Base-by-base conservation (phyloP, 164 flowering plant genomes). In the Platanus orientalis region DNA sequence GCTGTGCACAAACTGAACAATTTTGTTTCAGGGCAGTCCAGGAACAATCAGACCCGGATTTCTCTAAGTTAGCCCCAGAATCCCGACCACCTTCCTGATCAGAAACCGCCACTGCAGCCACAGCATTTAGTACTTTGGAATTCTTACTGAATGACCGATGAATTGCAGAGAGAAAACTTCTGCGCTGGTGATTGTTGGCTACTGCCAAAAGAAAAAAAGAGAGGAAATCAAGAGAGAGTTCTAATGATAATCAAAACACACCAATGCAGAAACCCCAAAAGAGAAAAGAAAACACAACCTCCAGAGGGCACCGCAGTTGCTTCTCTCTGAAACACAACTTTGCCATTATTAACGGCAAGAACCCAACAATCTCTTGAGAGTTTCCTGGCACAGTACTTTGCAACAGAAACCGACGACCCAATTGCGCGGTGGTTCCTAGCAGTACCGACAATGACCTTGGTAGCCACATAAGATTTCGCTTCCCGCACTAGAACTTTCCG, bases 281-380 rank as follows among this genome's bases (percentile, higher is more conserved):
- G 13, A 14, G 45, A 26, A 57, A 25, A 40, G 16, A 9, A 27
- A 26, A 10, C 5, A 20, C 45, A 64, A 83, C 84, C 84, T 76
- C 68, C 40, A 14, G 30, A 23, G 16, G 49, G 40, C 10, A 29
- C 24, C 27, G 71, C 47, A 42, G 68, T 53, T 19, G 76, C 71
- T 30, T 83, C 86, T 74, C 82, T 78, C 55, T 83, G 87, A 60
- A 78, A 95, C 49, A 83, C 81, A 54, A 90, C 65, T 76, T 90
- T 95, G 21, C 99, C 97, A 81, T 95, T 87, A 69, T 78, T 73
- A 61, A 88, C 90, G 34, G 97, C 96, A 58, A 89, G 67, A 44
- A 92, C 84, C 20, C 76, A 83, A 64, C 89, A 89, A 61, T 74
- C 80, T 39, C 73, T 84, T 4, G 91, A 51, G 11, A 92, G 81